Conservation (phyloP, 371 early-diverging fungal species). For the Mucor lusitanicus region DNA sequence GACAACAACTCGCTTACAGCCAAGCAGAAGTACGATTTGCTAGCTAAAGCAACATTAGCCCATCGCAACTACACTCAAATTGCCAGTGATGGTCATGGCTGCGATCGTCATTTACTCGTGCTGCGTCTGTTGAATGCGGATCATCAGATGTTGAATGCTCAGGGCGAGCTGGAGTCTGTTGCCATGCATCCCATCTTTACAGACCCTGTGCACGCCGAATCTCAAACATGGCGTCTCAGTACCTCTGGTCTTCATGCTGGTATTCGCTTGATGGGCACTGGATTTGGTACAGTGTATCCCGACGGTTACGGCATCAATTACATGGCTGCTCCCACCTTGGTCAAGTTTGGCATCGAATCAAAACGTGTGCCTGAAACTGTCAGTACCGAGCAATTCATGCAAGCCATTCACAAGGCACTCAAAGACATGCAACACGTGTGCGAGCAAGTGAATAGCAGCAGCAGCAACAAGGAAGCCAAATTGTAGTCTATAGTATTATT, state of each 20-base stretch:
- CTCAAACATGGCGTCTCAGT: constrained; percentile 69
- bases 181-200: constrained; percentile 68
- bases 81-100: constrained; percentile 77
- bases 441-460: constrained; percentile 27
- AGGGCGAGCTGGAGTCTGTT: constrained; percentile 21
- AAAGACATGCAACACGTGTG: constrained; percentile 57
- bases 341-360: constrained; percentile 84
- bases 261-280: constrained; percentile 73
- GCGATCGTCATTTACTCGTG: constrained; percentile 86
- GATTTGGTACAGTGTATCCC: constrained; percentile 73
- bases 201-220: constrained; percentile 71
- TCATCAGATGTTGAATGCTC: constrained; percentile 23
- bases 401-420: constrained; percentile 46
- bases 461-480: background rate
- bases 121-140: constrained; percentile 59
- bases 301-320: constrained; percentile 94
- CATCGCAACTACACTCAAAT: constrained; percentile 68
- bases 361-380: constrained; percentile 59
- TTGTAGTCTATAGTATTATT: constrained; percentile 4
- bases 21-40: constrained; percentile 48
- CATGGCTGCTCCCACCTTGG: constrained; percentile 60
- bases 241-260: constrained; percentile 80
- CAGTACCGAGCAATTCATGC: constrained; percentile 49
- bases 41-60: constrained; percentile 62
- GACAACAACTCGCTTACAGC: constrained; percentile 22